phyloP scores from a whole-genome alignment of 75 land plant genomes.

The Picea glauca region DNA sequence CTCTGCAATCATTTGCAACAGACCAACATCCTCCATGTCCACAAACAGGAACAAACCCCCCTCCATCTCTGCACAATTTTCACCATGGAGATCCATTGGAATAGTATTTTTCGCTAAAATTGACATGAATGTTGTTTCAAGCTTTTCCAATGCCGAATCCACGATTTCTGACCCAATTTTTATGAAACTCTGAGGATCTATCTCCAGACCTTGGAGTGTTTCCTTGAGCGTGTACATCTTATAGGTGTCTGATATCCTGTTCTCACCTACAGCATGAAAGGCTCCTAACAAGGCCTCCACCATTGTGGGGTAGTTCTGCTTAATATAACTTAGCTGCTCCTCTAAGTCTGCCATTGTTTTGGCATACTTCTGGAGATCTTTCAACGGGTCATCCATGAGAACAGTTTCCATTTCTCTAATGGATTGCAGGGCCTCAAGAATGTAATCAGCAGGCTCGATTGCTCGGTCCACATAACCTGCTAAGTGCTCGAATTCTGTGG shows the following conservation, averaged over 20 bases:
- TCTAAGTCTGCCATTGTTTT: constrained; percentile 5
- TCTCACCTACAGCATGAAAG: not conserved
- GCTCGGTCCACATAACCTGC: constrained; percentile 6
- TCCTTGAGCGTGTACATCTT: not conserved
- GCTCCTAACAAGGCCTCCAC: constrained; percentile 1
- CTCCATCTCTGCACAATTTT: not conserved
- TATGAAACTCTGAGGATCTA: not conserved
- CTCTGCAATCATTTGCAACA: constrained; percentile 11
- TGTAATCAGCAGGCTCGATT: not conserved
- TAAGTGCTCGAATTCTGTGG: not conserved
- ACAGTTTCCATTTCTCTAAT: not conserved
- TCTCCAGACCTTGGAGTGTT: not conserved
- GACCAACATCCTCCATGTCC: not conserved
- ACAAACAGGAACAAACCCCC: not conserved
- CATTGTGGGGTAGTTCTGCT: constrained; percentile 1
- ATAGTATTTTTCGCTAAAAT: constrained; percentile 14
- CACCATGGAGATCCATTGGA: constrained; percentile 11
- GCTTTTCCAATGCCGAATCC: constrained; percentile 19
- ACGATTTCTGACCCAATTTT: constrained; percentile 14
- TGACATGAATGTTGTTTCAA: constrained; percentile 25
- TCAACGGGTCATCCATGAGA: not conserved
- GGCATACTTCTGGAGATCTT: not conserved
- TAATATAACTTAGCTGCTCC: not conserved
- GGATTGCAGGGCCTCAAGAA: constrained; percentile 1
- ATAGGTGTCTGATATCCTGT: not conserved